Evolutionary conservation across 2,329 filamentous ascomycete genomes (phyloP).

Genomic region (Trichophaea hybrida): DNA sequence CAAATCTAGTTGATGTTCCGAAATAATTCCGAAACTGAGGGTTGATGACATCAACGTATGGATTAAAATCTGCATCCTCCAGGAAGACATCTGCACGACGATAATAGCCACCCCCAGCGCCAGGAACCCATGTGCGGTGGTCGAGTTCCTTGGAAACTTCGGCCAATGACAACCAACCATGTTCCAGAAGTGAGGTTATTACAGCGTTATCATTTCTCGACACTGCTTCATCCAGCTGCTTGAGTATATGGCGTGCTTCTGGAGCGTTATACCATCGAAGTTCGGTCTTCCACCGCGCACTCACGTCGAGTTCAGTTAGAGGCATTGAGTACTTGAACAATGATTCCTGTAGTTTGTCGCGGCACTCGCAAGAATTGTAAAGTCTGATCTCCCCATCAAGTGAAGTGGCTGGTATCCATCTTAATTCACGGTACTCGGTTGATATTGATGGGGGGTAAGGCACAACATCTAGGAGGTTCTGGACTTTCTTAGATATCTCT

Average conservation of each 20-base stretch:
- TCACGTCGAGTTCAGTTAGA: constrained; percentile 3
- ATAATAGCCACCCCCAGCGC: constrained; percentile 3
- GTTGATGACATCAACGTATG: neutral
- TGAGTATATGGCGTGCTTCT: constrained; percentile 1
- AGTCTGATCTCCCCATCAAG: constrained; percentile 2
- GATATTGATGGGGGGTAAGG: neutral
- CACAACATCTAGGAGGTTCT: neutral
- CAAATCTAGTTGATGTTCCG: neutral
- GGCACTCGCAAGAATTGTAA: constrained; percentile 13
- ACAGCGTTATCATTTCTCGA: constrained; percentile 1
- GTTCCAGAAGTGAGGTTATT: constrained; percentile 4
- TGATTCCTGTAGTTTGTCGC: neutral
- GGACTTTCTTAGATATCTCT: neutral
- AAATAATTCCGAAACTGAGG: neutral
- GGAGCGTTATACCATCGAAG: constrained; percentile 16
- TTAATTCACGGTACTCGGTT: neutral
- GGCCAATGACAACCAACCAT: neutral
- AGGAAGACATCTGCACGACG: constrained; percentile 7
- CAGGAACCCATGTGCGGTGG: constrained; percentile 15
- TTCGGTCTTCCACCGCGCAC: constrained; percentile 1
- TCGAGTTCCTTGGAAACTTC: constrained; percentile 1
- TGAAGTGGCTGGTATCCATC: constrained; percentile 16
- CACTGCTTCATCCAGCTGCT: constrained; percentile 12
- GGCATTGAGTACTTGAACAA: constrained; percentile 17
- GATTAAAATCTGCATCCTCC: neutral